Base-by-base conservation (phyloP, 2,329 filamentous ascomycete species). In the Pseudocercospora fuligena region DNA sequence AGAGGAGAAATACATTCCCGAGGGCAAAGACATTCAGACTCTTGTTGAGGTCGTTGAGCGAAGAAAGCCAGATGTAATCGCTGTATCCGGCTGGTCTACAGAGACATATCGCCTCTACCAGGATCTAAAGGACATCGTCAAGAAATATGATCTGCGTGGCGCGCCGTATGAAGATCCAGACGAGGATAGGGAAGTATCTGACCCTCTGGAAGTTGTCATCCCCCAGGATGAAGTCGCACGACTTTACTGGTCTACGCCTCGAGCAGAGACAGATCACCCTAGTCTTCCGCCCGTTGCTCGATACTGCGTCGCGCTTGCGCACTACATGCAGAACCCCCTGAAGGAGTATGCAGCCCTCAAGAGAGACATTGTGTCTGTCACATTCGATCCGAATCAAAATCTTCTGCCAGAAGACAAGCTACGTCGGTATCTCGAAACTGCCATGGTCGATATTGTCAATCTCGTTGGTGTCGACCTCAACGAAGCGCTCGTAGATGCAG, bases 401-500 rank as follows among this genome's bases (percentile, higher is more conserved):
- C 87, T 97, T 31, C 85, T 99, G 14, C 91, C 94, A 0, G 88
- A 93, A 67, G 94, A 98, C 43, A 94, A 97, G 81, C 85, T 99
- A 46, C 83, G 90, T 69, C 93, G 92, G 77, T 89, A 93, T 67
- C 86, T 99, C 16, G 95, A 99, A 75, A 96, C 92, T n/a, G 93
- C 94, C 53, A 92, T 99, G 88, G 94, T 99, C 11, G 95, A 99
- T 77, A 97, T 97, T 86, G 95, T 99, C 73, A 99, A 99, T 78
- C 88, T 99, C 51, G 93, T 94, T 54, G 95, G 95, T 76, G 92
- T 99, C 43, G 92, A 98, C 74, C 91, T 99, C 76, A 97, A 97
- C 74, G 94, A 97, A 71, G 93, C 94, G 14, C 89, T 97, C 64
- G 86, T 85, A 49, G 92, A 97, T 78, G 77, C 88, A 1, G 93